These are phyloP conservation scores for Grosmannia serpens DNA, from an alignment of 2,329 filamentous ascomycete genomes.

Conservation along the genomic window DNA sequence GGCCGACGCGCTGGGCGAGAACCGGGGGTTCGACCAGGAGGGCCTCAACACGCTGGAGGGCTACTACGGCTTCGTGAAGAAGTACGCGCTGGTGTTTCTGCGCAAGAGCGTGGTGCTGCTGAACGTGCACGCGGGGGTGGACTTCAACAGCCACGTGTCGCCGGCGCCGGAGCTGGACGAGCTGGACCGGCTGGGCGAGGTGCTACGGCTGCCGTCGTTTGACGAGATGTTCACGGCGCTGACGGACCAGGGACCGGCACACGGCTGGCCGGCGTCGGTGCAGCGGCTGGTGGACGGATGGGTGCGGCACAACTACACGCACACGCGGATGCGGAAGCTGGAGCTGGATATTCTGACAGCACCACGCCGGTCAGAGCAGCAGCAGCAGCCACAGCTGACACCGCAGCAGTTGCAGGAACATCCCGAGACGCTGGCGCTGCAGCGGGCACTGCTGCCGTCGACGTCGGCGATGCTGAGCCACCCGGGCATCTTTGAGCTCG, in stretches of 20 bases:
- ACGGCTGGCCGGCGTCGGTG: constrained; percentile 37
- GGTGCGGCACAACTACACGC: constrained; percentile 47
- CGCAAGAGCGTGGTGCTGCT: constrained; percentile 76
- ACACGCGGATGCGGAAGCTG: constrained; percentile 15
- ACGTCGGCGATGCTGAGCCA: constrained; percentile 51
- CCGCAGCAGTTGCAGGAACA: too few relatives aligned
- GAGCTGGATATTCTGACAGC: not conserved
- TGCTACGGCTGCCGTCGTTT: constrained; percentile 65
- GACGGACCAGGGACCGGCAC: constrained; percentile 26
- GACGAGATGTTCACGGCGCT: constrained; percentile 62
- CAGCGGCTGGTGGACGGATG: constrained; percentile 49
- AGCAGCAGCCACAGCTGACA: constrained; percentile 11
- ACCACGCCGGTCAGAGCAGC: constrained; percentile 2
- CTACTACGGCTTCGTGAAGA: constrained; percentile 53
- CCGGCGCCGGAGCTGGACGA: constrained; percentile 58
- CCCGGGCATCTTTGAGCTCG: constrained; percentile 85
- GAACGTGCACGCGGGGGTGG: constrained; percentile 78
- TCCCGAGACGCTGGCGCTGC: not conserved
- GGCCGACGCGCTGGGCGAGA: constrained; percentile 21
- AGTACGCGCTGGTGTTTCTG: constrained; percentile 82
- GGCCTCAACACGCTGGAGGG: constrained; percentile 40
- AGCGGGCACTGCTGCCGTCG: constrained; percentile 5
- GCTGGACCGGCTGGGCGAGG: constrained; percentile 66
- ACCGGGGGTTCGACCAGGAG: constrained; percentile 42
- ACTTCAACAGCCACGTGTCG: constrained; percentile 63